Percentiles rank a stretch among this genome's conserved stretches.
phyloP scores from a whole-genome alignment of 768 basidiomycete species.

The Daedaleopsis nitida region DNA sequence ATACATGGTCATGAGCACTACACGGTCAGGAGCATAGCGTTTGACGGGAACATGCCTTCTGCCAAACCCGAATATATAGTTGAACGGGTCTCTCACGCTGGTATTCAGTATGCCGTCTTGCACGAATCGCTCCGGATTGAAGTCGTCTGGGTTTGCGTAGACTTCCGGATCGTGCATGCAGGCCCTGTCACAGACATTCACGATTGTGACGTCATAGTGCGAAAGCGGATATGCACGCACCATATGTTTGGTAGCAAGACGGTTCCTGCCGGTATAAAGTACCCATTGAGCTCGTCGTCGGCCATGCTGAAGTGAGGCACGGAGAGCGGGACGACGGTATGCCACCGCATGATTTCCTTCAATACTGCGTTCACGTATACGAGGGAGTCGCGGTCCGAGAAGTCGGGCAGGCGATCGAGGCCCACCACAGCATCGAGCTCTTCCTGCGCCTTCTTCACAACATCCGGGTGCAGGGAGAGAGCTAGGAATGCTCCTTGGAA shows the following conservation, averaged over 20 bases:
- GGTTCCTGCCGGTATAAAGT: slow-evolving; percentile 38
- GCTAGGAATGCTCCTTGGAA: slow-evolving; percentile 14
- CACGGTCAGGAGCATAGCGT: not conserved
- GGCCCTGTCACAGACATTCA: slow-evolving; percentile 18
- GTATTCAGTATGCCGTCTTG: slow-evolving; percentile 3
- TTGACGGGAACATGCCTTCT: slow-evolving; percentile 2
- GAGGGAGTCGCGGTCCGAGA: slow-evolving; percentile 10
- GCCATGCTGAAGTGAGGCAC: slow-evolving; percentile 34
- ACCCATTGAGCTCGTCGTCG: slow-evolving; percentile 42
- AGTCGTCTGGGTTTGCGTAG: slow-evolving; percentile 26
- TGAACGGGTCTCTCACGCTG: slow-evolving; percentile 1
- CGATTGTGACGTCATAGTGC: not conserved
- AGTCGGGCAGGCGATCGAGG: slow-evolving; percentile 11
- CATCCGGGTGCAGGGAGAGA: slow-evolving; percentile 15
- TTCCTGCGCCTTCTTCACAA: slow-evolving; percentile 12
- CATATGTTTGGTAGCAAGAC: slow-evolving; percentile 20
- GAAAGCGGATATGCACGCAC: too few relatives aligned
- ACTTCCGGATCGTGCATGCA: slow-evolving; percentile 21
- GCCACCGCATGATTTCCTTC: slow-evolving; percentile 21
- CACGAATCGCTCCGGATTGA: slow-evolving; percentile 23
- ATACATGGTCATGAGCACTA: not conserved
- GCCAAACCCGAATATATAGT: slow-evolving; percentile 13
- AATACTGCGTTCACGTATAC: slow-evolving; percentile 20
- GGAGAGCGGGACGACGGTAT: slow-evolving; percentile 10
- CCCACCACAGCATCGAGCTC: slow-evolving; percentile 23